Evolutionary conservation across 1,139 yeast genomes (phyloP).

Genomic region (Spencermartinsiella ligniputridi): DNA sequence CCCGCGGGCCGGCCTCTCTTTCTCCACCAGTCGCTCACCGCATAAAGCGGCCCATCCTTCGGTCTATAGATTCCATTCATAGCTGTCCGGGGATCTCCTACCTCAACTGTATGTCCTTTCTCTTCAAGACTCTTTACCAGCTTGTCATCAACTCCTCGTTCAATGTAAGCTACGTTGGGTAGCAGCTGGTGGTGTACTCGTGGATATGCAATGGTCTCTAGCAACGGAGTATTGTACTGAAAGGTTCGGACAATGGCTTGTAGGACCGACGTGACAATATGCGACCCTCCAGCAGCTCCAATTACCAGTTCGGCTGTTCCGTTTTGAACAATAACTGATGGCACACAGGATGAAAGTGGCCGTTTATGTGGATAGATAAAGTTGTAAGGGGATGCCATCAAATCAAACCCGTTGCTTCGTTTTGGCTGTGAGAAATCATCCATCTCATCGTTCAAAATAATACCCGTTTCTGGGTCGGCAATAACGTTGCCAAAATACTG

Average conservation of each 20-base stretch:
- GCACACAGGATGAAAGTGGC: constrained; percentile 81
- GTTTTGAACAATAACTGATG: constrained; percentile 57
- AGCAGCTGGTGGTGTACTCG: constrained; percentile 84
- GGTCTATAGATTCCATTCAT: constrained; percentile 45
- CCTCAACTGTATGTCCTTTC: constrained; percentile 41
- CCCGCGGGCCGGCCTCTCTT: constrained; percentile 48
- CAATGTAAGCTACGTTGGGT: constrained; percentile 66
- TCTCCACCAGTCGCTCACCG: constrained; percentile 56
- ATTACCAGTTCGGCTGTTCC: constrained; percentile 59
- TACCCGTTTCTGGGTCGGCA: constrained; percentile 76
- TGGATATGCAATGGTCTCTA: constrained; percentile 71
- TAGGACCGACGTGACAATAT: constrained; percentile 79
- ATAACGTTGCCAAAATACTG: constrained; percentile 76
- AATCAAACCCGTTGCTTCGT: constrained; percentile 67
- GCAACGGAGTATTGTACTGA: constrained; percentile 52
- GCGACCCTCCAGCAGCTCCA: constrained; percentile 94
- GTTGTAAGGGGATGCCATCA: constrained; percentile 77
- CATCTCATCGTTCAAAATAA: constrained; percentile 86
- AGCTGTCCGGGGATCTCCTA: constrained; percentile 41
- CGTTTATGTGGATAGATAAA: constrained; percentile 70
- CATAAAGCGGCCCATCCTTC: constrained; percentile 40
- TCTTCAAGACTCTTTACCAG: constrained; percentile 31
- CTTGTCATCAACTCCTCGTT: constrained; percentile 42
- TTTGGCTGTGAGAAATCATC: constrained; percentile 85
- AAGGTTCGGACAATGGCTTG: constrained; percentile 71